A percentile compares a stretch with the other conserved stretches of the same genome.
Evolutionary conservation across 2,329 filamentous ascomycete genomes (phyloP).

Genomic region (Clonostachys byssicola): DNA sequence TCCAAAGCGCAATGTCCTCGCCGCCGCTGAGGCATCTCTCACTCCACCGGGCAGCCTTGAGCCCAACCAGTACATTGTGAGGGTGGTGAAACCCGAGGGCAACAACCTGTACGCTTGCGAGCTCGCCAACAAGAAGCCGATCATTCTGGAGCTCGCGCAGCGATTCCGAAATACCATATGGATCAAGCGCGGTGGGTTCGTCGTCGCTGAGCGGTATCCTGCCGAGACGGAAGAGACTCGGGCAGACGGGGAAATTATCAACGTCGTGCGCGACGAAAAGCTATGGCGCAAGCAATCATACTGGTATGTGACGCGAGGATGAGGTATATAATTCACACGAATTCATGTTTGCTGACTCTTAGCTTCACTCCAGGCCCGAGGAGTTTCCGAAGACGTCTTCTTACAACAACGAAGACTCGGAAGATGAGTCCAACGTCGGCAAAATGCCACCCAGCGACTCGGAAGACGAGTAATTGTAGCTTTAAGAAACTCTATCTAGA

Average conservation of each 20-base stretch:
- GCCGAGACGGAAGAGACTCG: constrained; percentile 69
- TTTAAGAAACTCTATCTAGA: neutral
- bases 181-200: constrained; percentile 86
- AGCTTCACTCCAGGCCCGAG: constrained; percentile 56
- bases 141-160: constrained; percentile 77
- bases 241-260: constrained; percentile 84
- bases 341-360: neutral
- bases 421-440: constrained; percentile 75
- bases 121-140: constrained; percentile 58
- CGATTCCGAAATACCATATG: constrained; percentile 90
- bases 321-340: constrained; percentile 1
- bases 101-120: constrained; percentile 85
- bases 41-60: constrained; percentile 56
- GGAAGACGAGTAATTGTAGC: constrained; percentile 54
- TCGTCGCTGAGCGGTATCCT: constrained; percentile 69
- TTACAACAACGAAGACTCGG: constrained; percentile 56
- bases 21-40: constrained; percentile 68
- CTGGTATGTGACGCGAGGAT: constrained; percentile 53
- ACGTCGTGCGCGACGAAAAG: constrained; percentile 88
- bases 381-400: constrained; percentile 68
- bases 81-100: constrained; percentile 76
- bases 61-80: constrained; percentile 65
- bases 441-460: constrained; percentile 82
- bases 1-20: constrained; percentile 68
- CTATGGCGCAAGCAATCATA: constrained; percentile 84